Percentiles rank a stretch among this genome's conserved stretches.
Evolutionary conservation across 345 rosid species (phyloP).

Genomic region (Syzygium grande): DNA sequence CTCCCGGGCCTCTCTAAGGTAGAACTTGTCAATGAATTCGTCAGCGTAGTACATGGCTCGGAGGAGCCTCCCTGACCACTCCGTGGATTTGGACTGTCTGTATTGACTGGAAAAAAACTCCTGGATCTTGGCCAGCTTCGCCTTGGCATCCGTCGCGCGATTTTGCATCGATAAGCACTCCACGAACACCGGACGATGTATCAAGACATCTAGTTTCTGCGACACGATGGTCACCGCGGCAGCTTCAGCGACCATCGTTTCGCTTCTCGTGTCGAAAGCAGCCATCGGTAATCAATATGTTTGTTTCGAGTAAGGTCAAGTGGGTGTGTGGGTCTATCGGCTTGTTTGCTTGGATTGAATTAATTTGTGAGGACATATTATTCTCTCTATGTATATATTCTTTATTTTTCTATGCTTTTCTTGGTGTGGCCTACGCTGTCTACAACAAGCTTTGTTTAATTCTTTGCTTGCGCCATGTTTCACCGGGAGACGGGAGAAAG

Average conservation of each 20-base stretch:
- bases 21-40: not conserved
- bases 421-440: not conserved
- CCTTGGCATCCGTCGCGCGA: too few relatives aligned
- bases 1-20: not conserved
- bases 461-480: not conserved
- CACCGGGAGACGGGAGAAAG: fast-evolving
- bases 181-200: too few relatives aligned
- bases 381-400: not conserved
- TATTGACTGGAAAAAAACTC: too few relatives aligned
- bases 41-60: not conserved
- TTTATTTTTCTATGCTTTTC: not conserved
- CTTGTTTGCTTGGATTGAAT: not conserved
- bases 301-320: not conserved
- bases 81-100: too few relatives aligned
- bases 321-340: not conserved
- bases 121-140: too few relatives aligned
- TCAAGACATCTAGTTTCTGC: too few relatives aligned
- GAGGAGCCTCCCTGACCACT: too few relatives aligned
- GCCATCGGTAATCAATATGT: not conserved
- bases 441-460: not conserved
- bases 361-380: not conserved
- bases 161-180: too few relatives aligned
- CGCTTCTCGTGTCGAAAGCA: not conserved
- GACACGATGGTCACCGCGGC: too few relatives aligned
- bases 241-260: too few relatives aligned